Base-by-base conservation (phyloP, 331 rosid genomes). In the Cucumis variabilis region DNA sequence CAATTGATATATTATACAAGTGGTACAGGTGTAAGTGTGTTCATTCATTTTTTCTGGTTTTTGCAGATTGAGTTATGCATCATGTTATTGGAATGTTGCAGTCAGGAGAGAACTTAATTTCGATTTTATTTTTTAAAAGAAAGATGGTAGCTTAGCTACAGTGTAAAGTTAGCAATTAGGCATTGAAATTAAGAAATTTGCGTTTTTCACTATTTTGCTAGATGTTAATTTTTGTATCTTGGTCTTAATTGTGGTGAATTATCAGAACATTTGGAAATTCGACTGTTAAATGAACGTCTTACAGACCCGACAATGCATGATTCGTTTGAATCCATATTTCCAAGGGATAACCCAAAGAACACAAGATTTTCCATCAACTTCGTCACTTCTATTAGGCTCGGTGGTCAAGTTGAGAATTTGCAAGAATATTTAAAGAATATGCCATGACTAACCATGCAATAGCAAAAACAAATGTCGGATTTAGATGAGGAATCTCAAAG, bases 81-180 rank as follows among this genome's bases (percentile, higher is more conserved):
- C 89, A 94, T 97, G 98, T 94, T 97, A 89, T 88, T 95, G 94
- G 98, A 97, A 91, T 97, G 99, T 90, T 97, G 99, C 94, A 97
- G 98, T 85, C 98, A 97, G 93, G 99, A 95, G 91, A 92, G 98
- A 92, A 95, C 99, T 74, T 97, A 97, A 87, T 98, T 93, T 37
- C 90, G 98, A 65, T 95, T 95, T 88, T 97, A 97, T 88, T 14
- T 24, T 13, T 4, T 48, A 48, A 51, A 15, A 24, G 44, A 37
- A 51, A 24, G 44, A n/a, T n/a, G 62, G 20, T 78, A 51, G 79
- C 53, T 25, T 78, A 50, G 79, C 51, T 25, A 30, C 19, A 4
- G 28, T 46, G 65, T 78, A 9, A 78, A 78, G 33, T 50, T 78
- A 14, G 66, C 83, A 13, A 58, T 8, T 78, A 50, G 65, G 37